Evolutionary conservation across 2,329 filamentous ascomycete species (phyloP), one percentile per base, ranked within the genome.

Genomic region (Macrophomina phaseolina): DNA sequence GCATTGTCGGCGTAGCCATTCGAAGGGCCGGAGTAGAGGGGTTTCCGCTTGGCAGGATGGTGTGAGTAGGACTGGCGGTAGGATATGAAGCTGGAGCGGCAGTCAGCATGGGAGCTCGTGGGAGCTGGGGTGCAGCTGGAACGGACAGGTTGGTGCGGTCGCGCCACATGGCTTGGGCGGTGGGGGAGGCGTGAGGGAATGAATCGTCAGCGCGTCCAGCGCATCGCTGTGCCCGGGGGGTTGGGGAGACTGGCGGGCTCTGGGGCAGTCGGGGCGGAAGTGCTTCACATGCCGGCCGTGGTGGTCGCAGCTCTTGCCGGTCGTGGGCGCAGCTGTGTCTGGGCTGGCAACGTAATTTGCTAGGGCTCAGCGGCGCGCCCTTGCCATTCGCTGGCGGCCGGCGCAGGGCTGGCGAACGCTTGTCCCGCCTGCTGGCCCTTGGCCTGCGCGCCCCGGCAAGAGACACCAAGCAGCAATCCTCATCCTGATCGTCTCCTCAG

Each of bases 61-160:
- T 98, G 95, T 74, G 93, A 89, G 81, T 97, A 98, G 75, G 94
- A 98, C 83, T 99, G 95, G 76, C 95, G 94, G 85, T 98, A 99
- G 80, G 95, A 98, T 79, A 99, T 95, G 80, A 96, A 99, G 78
- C 94, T 97, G 76, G 72, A 79, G 71, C 73, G 71, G 73, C 73
- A 71, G 74, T 79, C 72, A 80, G 76, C 71, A 69, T 60, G 67
- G 70, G 64, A 36, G 67, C 67, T 68, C 58, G 56, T 23, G 67
- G 66, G 66, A 65, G 65, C 46, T 45, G n/a, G 64, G 34, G 40
- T 36, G 48, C 65, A 45, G 52, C 56, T 40, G 65, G 49, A 55
- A 77, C 87, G 74, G 89, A 97, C 93, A 99, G 91, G 79, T 98
- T 99, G 73, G 95, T 99, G 82, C 95, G 91, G 86, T 99, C 95